These are phyloP conservation scores for Glomus cerebriforme DNA, from an alignment of 192 early-diverging fungal species.

Conservation along the genomic window DNA sequence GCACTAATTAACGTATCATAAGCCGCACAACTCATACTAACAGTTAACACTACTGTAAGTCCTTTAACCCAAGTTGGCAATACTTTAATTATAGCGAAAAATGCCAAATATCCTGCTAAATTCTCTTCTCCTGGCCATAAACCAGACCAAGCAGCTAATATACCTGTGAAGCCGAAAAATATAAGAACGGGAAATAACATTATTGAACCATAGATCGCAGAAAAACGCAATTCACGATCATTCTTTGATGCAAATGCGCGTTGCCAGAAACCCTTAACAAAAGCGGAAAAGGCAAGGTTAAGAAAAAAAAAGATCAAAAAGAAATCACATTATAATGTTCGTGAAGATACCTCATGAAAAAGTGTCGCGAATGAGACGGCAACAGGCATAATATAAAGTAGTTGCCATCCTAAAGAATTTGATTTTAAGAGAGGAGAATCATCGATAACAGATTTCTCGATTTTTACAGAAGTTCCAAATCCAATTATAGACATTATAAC, in stretches of 20 bases:
- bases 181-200: slow-evolving; percentile 53
- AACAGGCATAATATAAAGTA: slow-evolving; percentile 56
- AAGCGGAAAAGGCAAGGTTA: neutral
- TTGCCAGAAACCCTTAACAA: slow-evolving; percentile 64
- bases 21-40: slow-evolving; percentile 62
- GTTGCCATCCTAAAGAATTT: slow-evolving; percentile 60
- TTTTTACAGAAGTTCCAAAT: slow-evolving; percentile 47
- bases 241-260: slow-evolving; percentile 61
- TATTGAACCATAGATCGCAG: slow-evolving; percentile 52
- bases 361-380: slow-evolving; percentile 61
- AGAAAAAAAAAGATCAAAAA: neutral
- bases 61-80: slow-evolving; percentile 58
- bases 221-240: slow-evolving; percentile 54
- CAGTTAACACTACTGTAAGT: slow-evolving; percentile 55
- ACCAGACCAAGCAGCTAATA: slow-evolving; percentile 64
- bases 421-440: slow-evolving; percentile 50
- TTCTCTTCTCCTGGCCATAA: slow-evolving; percentile 48
- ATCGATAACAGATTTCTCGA: slow-evolving; percentile 43
- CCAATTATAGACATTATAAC: slow-evolving; percentile 51
- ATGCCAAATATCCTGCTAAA: slow-evolving; percentile 50
- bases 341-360: slow-evolving; percentile 55
- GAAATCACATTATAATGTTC: neutral
- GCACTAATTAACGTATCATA: slow-evolving; percentile 66
- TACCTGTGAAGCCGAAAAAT: slow-evolving; percentile 57
- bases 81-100: slow-evolving; percentile 57